Evolutionary conservation across 2,329 filamentous ascomycete genomes (phyloP), one percentile per base, ranked within the genome.

Genomic region (Dryadomyces quercivorus): DNA sequence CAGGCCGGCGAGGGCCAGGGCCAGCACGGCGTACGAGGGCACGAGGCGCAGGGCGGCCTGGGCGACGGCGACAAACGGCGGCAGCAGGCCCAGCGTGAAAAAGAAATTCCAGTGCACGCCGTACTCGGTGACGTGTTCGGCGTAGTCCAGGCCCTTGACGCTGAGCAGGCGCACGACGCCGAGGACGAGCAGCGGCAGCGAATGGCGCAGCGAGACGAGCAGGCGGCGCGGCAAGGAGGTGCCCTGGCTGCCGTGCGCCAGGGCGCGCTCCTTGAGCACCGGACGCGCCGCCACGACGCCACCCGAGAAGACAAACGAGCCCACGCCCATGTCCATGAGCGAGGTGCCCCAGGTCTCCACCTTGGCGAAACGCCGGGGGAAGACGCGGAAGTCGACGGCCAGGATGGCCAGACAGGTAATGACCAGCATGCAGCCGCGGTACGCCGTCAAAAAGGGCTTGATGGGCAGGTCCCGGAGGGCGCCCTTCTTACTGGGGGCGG

Each of bases 71-170:
- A 95, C 83, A 63, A 95, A 95, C 0, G 91, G 91, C 0, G 92
- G 89, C 22, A 98, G 72, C 50, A 96, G 79, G 6, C 84, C 91
- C 10, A 98, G 75, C 0, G 93, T 98, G 70, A 97, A 97, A 76
- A 98, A 98, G 69, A 98, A 98, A 69, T 98, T 98, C 93, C 93
- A 98, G 69, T 98, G 93, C 10, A 98, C 88, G 46, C 93, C 93
- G 65, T 98, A 98, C 66, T 98, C 93, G 15, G 88, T 90, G 56
- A 96, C 89, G 72, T 98, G 93, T 67, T 98, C 93, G 3, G 91
- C 91, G 66, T 98, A 98, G 66, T 97, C 90, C 34, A 96, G 74
- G 7, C 88, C 88, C 70, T 98, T 98, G 65, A 97, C 91, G 62
- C 84, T 94, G 60, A 89, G 81, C 22, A 97, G 76, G 22, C 93